Evolutionary conservation across 495 filamentous ascomycete genomes (phyloP).

Genomic region (Geopyxis carbonaria): DNA sequence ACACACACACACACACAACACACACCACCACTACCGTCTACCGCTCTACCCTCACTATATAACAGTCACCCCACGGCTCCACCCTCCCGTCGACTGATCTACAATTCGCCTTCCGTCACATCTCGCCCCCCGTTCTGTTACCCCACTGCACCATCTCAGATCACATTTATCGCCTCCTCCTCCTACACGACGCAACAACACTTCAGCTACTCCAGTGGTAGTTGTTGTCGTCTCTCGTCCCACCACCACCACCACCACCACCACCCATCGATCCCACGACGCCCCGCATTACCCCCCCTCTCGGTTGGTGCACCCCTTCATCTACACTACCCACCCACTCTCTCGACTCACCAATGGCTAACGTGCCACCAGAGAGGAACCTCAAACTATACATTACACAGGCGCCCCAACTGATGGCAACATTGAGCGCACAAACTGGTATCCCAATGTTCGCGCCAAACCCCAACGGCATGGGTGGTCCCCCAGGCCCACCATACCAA

Average conservation of each 20-base stretch:
- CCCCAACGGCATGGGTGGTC: constrained; percentile 5
- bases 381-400: constrained; percentile 2
- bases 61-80: no score
- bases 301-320: constrained; percentile 4
- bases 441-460: constrained; percentile 6
- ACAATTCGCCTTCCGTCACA: no score
- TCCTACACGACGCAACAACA: no score
- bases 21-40: no score
- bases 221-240: background rate
- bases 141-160: no score
- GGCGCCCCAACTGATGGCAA: constrained; percentile 4
- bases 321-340: constrained; percentile 1
- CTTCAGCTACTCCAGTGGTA: no score
- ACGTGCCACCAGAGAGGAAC: constrained; percentile 3
- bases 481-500: constrained; percentile 2
- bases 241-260: constrained; percentile 7
- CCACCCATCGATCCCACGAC: background rate
- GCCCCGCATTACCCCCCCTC: constrained; percentile 6
- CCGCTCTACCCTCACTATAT: no score
- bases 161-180: no score
- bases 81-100: no score
- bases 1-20: no score
- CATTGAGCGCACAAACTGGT: constrained; percentile 1
- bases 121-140: no score
- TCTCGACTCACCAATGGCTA: background rate